These are phyloP conservation scores for Nothopassalora personata DNA, from an alignment of 2,329 filamentous ascomycete species.

Conservation along the genomic window DNA sequence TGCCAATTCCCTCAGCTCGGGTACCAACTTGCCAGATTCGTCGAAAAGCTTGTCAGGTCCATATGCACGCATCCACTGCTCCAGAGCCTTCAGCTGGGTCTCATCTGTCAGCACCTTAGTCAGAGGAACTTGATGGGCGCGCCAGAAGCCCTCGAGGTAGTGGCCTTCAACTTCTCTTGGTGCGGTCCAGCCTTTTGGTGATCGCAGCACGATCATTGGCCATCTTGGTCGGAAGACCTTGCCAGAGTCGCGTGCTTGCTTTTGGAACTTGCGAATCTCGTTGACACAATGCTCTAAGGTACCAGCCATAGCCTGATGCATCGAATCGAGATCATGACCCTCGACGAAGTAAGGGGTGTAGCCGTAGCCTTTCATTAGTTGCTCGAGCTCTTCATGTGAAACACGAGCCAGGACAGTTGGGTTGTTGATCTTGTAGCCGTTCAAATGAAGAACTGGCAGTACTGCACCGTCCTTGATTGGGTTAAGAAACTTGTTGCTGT, in stretches of 20 bases:
- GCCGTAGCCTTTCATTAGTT: slow-evolving; percentile 67
- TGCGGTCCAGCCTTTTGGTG: slow-evolving; percentile 74
- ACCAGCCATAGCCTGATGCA: slow-evolving; percentile 78
- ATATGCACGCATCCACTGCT: slow-evolving; percentile 73
- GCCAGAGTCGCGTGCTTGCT: slow-evolving; percentile 63
- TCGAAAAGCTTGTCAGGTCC: slow-evolving; percentile 67
- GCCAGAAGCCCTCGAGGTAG: slow-evolving; percentile 71
- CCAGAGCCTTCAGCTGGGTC: slow-evolving; percentile 61
- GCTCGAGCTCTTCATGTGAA: slow-evolving; percentile 64
- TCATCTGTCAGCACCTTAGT: slow-evolving; percentile 60
- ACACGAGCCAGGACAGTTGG: slow-evolving; percentile 69
- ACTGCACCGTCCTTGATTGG: slow-evolving; percentile 73
- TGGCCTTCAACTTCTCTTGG: slow-evolving; percentile 67
- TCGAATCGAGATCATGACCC: slow-evolving; percentile 64
- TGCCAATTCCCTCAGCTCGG: slow-evolving; percentile 59
- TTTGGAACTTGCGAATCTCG: slow-evolving; percentile 65
- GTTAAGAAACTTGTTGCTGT: slow-evolving; percentile 77
- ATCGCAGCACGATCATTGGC: slow-evolving; percentile 75
- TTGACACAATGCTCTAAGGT: slow-evolving; percentile 67
- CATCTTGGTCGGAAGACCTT: slow-evolving; percentile 66
- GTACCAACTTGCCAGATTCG: slow-evolving; percentile 56
- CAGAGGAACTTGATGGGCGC: slow-evolving; percentile 72
- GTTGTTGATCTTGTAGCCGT: slow-evolving; percentile 83
- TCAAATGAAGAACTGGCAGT: slow-evolving; percentile 70
- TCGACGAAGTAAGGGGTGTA: slow-evolving; percentile 79